phyloP scores from a whole-genome alignment of 345 rosid species.

The Hibiscus mutabilis region DNA sequence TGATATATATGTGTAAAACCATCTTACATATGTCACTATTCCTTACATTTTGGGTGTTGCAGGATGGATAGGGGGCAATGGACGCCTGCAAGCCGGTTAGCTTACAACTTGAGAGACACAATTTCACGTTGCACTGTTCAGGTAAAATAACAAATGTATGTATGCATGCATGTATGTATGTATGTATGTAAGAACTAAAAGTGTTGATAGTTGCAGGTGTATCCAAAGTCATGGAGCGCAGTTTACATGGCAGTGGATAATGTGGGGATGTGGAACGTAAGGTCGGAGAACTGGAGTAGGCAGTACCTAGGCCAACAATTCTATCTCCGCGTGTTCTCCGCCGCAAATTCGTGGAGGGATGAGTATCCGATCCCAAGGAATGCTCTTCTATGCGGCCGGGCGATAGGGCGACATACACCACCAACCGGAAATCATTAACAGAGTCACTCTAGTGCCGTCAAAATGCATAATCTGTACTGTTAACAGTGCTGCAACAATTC shows the following conservation, averaged over 20 bases:
- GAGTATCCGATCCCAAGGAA: conserved; percentile 61
- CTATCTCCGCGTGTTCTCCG: conserved; percentile 47
- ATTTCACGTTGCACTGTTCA: conserved; percentile 62
- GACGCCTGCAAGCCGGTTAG: conserved; percentile 46
- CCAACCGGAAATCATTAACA: neutral
- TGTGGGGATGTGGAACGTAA: conserved; percentile 74
- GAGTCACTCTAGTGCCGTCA: neutral
- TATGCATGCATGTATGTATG: neutral
- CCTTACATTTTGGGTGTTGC: conserved; percentile 5
- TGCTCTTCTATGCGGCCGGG: conserved; percentile 54
- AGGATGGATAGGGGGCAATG: conserved; percentile 77
- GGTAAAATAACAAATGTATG: conserved; percentile 24
- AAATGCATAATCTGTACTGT: neutral
- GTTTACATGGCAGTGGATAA: conserved; percentile 64
- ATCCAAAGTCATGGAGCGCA: conserved; percentile 69
- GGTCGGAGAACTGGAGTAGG: conserved; percentile 65
- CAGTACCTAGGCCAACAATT: conserved; percentile 71
- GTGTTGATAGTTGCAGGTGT: conserved; percentile 31
- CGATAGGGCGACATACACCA: conserved; percentile 28
- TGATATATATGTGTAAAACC: neutral
- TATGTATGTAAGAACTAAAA: no score
- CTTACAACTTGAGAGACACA: conserved; percentile 55
- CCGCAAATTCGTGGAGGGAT: conserved; percentile 57
- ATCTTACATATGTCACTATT: neutral
- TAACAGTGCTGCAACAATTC: neutral